Evolutionary conservation across 805 yeast species (phyloP).

Genomic region (Zygosaccharomyces bisporus): DNA sequence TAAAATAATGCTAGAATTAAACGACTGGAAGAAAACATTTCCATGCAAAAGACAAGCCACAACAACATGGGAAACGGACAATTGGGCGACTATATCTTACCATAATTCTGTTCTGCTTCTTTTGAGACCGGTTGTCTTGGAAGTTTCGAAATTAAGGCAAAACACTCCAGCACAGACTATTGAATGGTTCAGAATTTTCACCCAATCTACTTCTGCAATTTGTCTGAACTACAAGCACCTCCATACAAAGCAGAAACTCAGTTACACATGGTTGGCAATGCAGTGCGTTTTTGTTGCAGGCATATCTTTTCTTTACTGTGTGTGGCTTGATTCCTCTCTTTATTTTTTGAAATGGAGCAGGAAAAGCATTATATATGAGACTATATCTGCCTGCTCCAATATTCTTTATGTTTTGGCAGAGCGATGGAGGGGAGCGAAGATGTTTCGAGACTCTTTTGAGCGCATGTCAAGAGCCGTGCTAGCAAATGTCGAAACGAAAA

Average conservation of each 20-base stretch:
- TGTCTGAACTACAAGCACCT: slow-evolving; percentile 32
- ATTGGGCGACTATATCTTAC: slow-evolving; percentile 37
- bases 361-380: slow-evolving; percentile 25
- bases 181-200: slow-evolving; percentile 36
- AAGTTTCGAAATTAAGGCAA: slow-evolving; percentile 18
- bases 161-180: slow-evolving; percentile 21
- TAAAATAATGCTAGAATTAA: slow-evolving; percentile 34
- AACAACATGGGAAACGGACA: slow-evolving; percentile 33
- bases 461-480: slow-evolving; percentile 24
- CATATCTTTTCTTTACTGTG: slow-evolving; percentile 33
- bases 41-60: slow-evolving; percentile 28
- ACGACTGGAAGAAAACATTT: slow-evolving; percentile 34
- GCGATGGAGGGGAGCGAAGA: slow-evolving; percentile 26
- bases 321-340: slow-evolving; percentile 32
- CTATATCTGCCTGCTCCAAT: slow-evolving; percentile 32
- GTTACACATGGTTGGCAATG: slow-evolving; percentile 35
- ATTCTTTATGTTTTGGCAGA: slow-evolving; percentile 33
- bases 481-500: slow-evolving; percentile 13
- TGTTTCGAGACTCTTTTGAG: slow-evolving; percentile 34
- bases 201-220: slow-evolving; percentile 33
- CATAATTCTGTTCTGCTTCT: slow-evolving; percentile 35
- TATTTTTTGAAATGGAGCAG: slow-evolving; percentile 29
- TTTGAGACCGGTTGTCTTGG: slow-evolving; percentile 33
- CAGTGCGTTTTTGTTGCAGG: slow-evolving; percentile 29
- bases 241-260: slow-evolving; percentile 23